Percentiles rank a stretch among this genome's conserved stretches.
phyloP scores from a whole-genome alignment of 2,329 filamentous ascomycete species.

The Colletotrichum liriopes region DNA sequence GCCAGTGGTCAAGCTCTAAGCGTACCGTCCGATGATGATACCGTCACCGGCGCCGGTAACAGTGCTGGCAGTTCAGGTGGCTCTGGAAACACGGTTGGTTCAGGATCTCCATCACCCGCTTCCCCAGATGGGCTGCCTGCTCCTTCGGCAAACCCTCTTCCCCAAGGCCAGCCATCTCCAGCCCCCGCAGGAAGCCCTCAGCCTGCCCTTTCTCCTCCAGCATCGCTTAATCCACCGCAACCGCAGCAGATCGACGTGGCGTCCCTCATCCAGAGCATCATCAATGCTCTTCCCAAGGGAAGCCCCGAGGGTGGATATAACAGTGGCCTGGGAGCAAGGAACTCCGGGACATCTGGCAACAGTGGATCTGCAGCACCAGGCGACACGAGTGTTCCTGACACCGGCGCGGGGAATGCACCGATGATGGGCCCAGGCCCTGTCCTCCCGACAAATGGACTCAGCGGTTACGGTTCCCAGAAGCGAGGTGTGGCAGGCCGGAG shows the following conservation, averaged over 20 bases:
- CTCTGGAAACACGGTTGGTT: background rate
- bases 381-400: background rate
- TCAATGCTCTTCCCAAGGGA: constrained; percentile 30
- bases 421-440: constrained; percentile 12
- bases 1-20: constrained; percentile 31
- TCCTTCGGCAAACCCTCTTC: background rate
- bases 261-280: constrained; percentile 37
- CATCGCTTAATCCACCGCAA: background rate
- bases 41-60: background rate
- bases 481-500: background rate
- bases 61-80: constrained; percentile 4
- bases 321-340: constrained; percentile 34
- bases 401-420: background rate
- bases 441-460: constrained; percentile 14
- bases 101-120: background rate
- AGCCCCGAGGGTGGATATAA: constrained; percentile 25
- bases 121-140: background rate
- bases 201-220: background rate
- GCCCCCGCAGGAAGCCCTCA: constrained; percentile 11
- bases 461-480: constrained; percentile 8
- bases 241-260: constrained; percentile 22
- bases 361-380: background rate
- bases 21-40: constrained; percentile 28
- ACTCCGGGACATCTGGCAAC: constrained; percentile 32
- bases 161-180: constrained; percentile 4